A percentile compares a stretch with the other conserved stretches of the same genome.
These are phyloP conservation scores for Xylariales sp. DNA, from an alignment of 2,329 filamentous ascomycete genomes.

Conservation along the genomic window DNA sequence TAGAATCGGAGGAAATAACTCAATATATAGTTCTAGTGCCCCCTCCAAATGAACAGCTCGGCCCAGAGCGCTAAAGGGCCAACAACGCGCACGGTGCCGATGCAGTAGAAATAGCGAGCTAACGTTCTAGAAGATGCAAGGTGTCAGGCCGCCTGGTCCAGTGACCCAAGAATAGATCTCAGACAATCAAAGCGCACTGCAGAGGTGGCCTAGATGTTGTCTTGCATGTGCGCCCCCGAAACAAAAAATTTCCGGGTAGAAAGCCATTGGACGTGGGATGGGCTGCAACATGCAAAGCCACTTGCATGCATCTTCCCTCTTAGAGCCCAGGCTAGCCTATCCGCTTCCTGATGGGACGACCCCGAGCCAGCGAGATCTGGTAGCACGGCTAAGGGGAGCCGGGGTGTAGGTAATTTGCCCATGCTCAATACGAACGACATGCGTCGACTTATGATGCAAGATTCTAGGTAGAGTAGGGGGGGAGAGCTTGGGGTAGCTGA, in stretches of 20 bases:
- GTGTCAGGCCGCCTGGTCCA: slow-evolving; percentile 5
- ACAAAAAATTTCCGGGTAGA: slow-evolving; percentile 20
- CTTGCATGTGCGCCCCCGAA: slow-evolving; percentile 26
- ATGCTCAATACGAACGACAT: slow-evolving; percentile 22
- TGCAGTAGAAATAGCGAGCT: slow-evolving; percentile 13
- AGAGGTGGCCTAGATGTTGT: slow-evolving; percentile 29
- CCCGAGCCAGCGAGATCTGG: slow-evolving; percentile 12
- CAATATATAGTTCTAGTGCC: slow-evolving; percentile 30
- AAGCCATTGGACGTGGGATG: slow-evolving; percentile 25
- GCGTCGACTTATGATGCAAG: slow-evolving; percentile 22
- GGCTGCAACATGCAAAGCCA: slow-evolving; percentile 32
- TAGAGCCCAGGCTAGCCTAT: slow-evolving; percentile 29
- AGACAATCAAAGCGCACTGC: slow-evolving; percentile 15
- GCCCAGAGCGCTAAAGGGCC: slow-evolving; percentile 22
- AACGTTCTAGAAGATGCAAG: slow-evolving; percentile 28
- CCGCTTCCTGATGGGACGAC: slow-evolving; percentile 14
- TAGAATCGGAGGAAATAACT: slow-evolving; percentile 27
- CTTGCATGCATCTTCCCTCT: slow-evolving; percentile 24
- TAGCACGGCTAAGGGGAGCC: slow-evolving; percentile 4
- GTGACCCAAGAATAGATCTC: slow-evolving; percentile 25
- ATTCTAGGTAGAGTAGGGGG: slow-evolving; percentile 12
- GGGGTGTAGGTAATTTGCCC: slow-evolving; percentile 23
- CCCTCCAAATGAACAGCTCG: slow-evolving; percentile 29
- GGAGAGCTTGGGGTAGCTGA: slow-evolving; percentile 10
- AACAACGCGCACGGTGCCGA: slow-evolving; percentile 22